Evolutionary conservation across 169 alveolate species (phyloP), one percentile per base, ranked within the genome.

Genomic region (Plasmodium adleri): DNA sequence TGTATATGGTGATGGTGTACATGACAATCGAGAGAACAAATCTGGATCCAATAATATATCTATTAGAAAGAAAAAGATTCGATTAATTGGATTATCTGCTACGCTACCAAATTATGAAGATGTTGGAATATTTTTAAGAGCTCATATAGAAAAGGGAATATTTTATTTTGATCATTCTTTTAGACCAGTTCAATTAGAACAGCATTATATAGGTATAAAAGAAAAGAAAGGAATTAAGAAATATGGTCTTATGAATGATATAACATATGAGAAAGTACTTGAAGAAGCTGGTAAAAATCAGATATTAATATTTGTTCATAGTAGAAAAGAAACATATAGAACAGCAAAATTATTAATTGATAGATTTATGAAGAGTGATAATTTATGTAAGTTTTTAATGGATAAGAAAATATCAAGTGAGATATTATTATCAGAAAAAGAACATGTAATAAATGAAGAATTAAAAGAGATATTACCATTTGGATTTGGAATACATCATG

Each of bases 401-500:
- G 98, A 97, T 63, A 95, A 96, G 64, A 92, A 96, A n/a, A 96
- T 97, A 12, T 95, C 98, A 5, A 95, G 97, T 62, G 99, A 98
- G 71, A 95, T 98, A 26, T 88, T 98, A 56, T 92, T 95, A 72
- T 94, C 97, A 39, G 99, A 97, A 88, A 95, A 97, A 32, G 96
- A 96, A 90, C 95, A 92, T 9, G 94, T 95, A n/a, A 90, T 95
- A 78, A 96, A 96, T 83, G 93, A 93, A 13, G 99, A 97, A 70
- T 90, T 99, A 67, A 97, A 97, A 90, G 99, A 98, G 67, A 89
- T 99, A 68, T 92, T 98, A 58, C 99, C 99, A 1, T 97, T 94
- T 88, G 99, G 99, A 50, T 92, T 99, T 70, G 99, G 99, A 0
- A 97, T 99, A 63, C 99, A 99, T 93, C 99, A 99, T 93, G 99